Conservation (phyloP, 2,329 filamentous ascomycete species). For the Aspergillus sp. region DNA sequence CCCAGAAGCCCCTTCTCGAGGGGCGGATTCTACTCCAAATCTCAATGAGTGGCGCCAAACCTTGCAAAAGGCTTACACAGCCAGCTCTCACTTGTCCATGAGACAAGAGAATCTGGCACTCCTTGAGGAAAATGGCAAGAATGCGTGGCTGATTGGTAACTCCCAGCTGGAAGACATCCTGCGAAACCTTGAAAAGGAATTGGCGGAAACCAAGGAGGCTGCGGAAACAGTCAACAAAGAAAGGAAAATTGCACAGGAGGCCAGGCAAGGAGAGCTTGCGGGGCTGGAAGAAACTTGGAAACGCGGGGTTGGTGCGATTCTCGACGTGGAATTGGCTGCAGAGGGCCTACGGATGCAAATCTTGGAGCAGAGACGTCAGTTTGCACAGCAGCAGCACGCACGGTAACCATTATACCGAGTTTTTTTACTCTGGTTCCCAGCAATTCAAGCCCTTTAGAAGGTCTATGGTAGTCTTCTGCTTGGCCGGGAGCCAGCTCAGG, state of each 20-base stretch:
- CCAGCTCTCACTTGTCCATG: constrained; percentile 53
- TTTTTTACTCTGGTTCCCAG: too few species aligned
- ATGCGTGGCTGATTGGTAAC: constrained; percentile 87
- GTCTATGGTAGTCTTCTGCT: too few species aligned
- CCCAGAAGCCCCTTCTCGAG: constrained; percentile 53
- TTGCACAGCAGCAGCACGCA: constrained; percentile 25
- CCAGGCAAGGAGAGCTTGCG: constrained; percentile 66
- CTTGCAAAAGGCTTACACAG: constrained; percentile 53
- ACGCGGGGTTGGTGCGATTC: constrained; percentile 67
- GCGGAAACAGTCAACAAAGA: constrained; percentile 69
- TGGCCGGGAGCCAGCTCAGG: too few species aligned
- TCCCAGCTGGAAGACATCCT: constrained; percentile 71
- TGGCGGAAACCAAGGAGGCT: constrained; percentile 62
- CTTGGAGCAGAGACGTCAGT: constrained; percentile 53
- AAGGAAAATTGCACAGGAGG: constrained; percentile 66
- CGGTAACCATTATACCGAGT: constrained; percentile 11
- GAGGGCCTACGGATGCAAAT: constrained; percentile 66
- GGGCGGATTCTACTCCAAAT: constrained; percentile 28
- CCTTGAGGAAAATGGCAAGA: constrained; percentile 78
- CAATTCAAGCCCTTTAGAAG: too few species aligned
- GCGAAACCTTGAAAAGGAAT: constrained; percentile 65
- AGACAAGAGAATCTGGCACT: constrained; percentile 62
- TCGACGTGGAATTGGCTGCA: constrained; percentile 83
- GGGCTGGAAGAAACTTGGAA: constrained; percentile 75
- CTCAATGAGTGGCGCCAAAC: constrained; percentile 46